Conservation (phyloP, 2,329 filamentous ascomycete species). For the Pseudogymnoascus sp. region DNA sequence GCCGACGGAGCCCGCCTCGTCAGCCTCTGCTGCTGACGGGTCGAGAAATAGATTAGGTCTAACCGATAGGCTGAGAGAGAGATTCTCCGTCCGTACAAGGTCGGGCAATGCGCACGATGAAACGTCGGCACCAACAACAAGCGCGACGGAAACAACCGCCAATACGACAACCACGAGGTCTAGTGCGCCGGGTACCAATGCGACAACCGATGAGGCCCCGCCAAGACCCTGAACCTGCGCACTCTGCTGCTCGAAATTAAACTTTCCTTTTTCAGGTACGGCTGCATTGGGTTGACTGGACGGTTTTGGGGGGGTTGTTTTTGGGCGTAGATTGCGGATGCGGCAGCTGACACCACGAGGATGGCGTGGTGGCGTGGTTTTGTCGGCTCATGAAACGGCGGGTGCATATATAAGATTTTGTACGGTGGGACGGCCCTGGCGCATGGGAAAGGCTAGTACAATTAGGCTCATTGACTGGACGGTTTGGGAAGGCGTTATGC, state of each 20-base stretch:
- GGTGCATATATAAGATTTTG: background rate
- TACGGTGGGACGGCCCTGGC: conserved; percentile 6
- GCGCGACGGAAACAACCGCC: conserved; percentile 1
- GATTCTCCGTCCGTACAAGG: background rate
- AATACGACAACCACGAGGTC: background rate
- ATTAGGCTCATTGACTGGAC: conserved; percentile 5
- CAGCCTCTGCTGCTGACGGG: background rate
- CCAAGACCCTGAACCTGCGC: background rate
- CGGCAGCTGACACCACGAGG: background rate
- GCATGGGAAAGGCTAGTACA: conserved; percentile 3
- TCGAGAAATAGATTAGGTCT: background rate
- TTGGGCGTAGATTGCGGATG: background rate
- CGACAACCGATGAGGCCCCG: background rate
- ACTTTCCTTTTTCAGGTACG: conserved; percentile 5
- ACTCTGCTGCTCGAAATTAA: background rate
- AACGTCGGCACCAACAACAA: background rate
- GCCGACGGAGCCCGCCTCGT: background rate
- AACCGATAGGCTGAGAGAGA: background rate
- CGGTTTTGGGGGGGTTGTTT: background rate
- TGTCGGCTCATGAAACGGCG: conserved; percentile 5
- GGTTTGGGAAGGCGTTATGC: conserved; percentile 5
- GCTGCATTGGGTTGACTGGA: background rate
- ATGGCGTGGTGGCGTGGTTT: background rate
- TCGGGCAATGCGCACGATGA: background rate
- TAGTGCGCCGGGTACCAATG: background rate